Conservation (phyloP, 768 basidiomycete species). For the Galerina marginata region DNA sequence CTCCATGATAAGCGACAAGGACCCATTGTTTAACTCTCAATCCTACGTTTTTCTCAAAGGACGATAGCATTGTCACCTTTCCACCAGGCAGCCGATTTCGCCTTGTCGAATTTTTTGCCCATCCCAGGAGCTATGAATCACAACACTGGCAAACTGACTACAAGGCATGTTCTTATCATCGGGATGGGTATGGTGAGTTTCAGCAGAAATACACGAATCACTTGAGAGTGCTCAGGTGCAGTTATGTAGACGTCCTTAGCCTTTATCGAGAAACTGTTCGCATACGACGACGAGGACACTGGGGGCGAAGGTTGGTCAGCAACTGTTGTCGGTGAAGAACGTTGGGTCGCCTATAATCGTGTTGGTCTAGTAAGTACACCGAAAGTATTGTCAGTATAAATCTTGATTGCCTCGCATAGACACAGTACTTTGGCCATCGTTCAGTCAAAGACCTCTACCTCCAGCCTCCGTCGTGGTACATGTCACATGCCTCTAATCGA, state of each 20-base stretch:
- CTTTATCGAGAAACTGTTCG: constrained; percentile 73
- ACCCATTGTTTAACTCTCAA: neutral
- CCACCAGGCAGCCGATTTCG: neutral
- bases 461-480: constrained; percentile 63
- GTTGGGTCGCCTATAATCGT: constrained; percentile 60
- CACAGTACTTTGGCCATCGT: constrained; percentile 68
- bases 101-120: neutral
- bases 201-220: neutral
- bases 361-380: constrained; percentile 41
- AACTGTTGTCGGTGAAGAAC: constrained; percentile 65
- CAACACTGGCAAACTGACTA: neutral
- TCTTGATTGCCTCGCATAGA: constrained; percentile 34
- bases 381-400: neutral
- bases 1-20: neutral
- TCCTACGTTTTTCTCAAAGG: neutral
- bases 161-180: constrained; percentile 14
- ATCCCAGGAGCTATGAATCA: neutral
- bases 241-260: constrained; percentile 38
- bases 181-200: constrained; percentile 26
- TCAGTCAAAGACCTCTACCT: constrained; percentile 64
- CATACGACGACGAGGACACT: constrained; percentile 49
- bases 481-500: constrained; percentile 58
- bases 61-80: neutral
- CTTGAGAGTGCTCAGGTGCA: neutral
- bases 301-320: constrained; percentile 47